Evolutionary conservation across 2,329 filamentous ascomycete genomes (phyloP).

Genomic region (Talaromyces sp.): DNA sequence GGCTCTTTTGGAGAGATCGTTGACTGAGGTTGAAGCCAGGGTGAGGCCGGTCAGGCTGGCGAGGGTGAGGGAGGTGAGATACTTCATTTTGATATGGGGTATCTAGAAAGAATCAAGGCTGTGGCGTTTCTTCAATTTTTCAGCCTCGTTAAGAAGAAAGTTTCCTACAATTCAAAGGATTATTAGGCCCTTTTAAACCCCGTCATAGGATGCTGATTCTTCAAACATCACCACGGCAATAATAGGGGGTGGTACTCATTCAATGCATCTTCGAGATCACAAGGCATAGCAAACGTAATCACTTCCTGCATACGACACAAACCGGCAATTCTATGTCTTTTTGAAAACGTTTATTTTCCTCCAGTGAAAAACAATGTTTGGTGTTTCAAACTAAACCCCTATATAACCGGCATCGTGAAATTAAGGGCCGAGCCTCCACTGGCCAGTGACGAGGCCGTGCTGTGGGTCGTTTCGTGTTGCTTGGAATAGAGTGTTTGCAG

Average conservation of each 20-base stretch:
- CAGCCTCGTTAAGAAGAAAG: too few relatives aligned
- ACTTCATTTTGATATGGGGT: conserved; percentile 5
- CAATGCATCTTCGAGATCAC: neutral
- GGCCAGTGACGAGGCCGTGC: neutral
- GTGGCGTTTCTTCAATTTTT: neutral
- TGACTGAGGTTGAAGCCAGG: conserved; percentile 21
- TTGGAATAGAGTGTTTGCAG: neutral
- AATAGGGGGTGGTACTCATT: neutral
- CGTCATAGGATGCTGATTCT: too few relatives aligned
- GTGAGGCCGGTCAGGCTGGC: conserved; percentile 6
- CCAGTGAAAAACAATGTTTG: neutral
- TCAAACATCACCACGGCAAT: neutral
- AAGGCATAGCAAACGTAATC: neutral
- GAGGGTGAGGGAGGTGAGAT: conserved; percentile 1
- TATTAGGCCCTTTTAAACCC: too few relatives aligned
- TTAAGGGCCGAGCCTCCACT: neutral
- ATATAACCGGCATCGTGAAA: neutral
- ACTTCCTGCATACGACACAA: neutral
- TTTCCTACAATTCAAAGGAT: too few relatives aligned
- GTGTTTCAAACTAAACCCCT: neutral
- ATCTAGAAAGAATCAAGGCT: neutral
- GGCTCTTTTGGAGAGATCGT: conserved; percentile 28
- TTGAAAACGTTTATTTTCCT: neutral
- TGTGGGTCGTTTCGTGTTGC: neutral
- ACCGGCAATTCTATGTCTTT: neutral